phyloP scores from a whole-genome alignment of 257 asterid species.

The Penstemon davidsonii region DNA sequence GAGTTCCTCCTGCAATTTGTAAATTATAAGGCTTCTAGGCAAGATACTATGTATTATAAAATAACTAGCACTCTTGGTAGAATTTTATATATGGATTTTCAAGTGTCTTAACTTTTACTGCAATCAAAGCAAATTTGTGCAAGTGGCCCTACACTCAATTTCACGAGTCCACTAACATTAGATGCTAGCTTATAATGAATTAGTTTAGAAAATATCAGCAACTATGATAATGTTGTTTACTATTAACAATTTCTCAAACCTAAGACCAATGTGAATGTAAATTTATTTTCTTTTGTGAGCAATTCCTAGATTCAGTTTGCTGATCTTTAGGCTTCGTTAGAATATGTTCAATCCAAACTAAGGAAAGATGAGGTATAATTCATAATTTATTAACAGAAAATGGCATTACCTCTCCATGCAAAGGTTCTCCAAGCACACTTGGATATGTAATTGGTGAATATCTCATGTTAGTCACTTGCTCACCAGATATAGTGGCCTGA shows the following conservation, averaged over 20 bases:
- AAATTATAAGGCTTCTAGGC: too few relatives aligned
- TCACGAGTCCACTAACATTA: too few relatives aligned
- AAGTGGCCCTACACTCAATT: too few relatives aligned
- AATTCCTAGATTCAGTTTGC: slow-evolving; percentile 4
- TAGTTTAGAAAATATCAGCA: too few relatives aligned
- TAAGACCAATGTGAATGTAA: neutral
- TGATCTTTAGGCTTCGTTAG: neutral
- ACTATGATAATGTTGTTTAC: neutral
- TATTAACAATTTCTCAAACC: slow-evolving; percentile 10
- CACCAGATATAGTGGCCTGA: slow-evolving; percentile 80
- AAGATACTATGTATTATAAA: too few relatives aligned
- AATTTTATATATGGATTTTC: too few relatives aligned
- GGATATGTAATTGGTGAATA: slow-evolving; percentile 96
- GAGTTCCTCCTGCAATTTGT: too few relatives aligned
- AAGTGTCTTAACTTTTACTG: too few relatives aligned
- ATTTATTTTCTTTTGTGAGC: neutral
- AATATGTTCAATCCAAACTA: slow-evolving; percentile 11
- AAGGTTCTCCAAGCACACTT: slow-evolving; percentile 97
- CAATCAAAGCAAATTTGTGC: too few relatives aligned
- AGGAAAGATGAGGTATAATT: slow-evolving; percentile 10
- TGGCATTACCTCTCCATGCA: slow-evolving; percentile 93
- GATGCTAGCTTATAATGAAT: too few relatives aligned
- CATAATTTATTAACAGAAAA: slow-evolving; percentile 17
- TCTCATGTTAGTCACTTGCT: slow-evolving; percentile 75
- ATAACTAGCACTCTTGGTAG: too few relatives aligned